Evolutionary conservation across 805 yeast genomes (phyloP), one percentile per base, ranked within the genome.

Genomic region (Metschnikowia borealis): DNA sequence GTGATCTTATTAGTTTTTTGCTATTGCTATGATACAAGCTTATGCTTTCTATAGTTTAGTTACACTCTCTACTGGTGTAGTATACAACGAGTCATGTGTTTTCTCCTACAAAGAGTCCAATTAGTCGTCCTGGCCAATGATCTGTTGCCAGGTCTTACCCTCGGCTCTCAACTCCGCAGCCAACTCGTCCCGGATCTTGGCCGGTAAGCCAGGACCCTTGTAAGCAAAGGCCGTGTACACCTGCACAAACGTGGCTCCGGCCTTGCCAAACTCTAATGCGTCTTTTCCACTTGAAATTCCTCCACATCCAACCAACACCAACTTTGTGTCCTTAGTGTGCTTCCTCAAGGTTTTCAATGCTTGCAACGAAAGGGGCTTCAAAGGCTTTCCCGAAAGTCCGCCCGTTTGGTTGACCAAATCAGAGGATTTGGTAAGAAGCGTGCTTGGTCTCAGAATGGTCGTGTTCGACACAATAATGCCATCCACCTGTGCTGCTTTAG

Each of bases 401-500:
- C 98, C 98, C 3, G 83, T 69, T 67, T 90, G 87, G 33, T 66
- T 54, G 15, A 74, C 68, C 37, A 85, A 67, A 6, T 50, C 48
- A 2, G 65, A 56, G 23, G 67, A 66, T 18, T 73, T 68, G 6
- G 91, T 81, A 38, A 77, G 72, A 60, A 91, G 72, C 3, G 64
- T 57, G 0, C 73, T 71, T 10, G 97, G 97, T 64, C 98, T 82
- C 62, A 84, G 84, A 53, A 91, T 80, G 0, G 98, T 92, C 20
- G 98, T 92, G 70, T 92, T 92, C 43, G 96, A 87, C 49, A 92
- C 83, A 56, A 92, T 87, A 54, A 92, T 89, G 38, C 98, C 98
- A 66, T 92, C 97, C 44, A 92, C 83, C 50, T 82, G 79, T 33
- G 96, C 83, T 1, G 70, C 73, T 60, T 83, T 84, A 7, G 96